Percentiles rank a stretch among this genome's conserved stretches.
Evolutionary conservation across 345 rosid genomes (phyloP).

Genomic region (Dipteronia sinensis): DNA sequence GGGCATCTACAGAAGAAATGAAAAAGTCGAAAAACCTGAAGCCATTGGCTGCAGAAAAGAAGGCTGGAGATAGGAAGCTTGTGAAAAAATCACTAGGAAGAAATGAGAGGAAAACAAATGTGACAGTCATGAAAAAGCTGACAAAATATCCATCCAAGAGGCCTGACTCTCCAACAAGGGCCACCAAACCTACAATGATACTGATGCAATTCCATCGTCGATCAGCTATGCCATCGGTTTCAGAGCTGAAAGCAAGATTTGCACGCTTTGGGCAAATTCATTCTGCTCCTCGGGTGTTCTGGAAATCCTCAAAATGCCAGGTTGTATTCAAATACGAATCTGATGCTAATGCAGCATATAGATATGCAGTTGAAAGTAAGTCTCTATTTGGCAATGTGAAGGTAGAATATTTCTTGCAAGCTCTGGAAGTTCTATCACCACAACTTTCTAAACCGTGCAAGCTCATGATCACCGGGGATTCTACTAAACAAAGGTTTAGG

Average conservation of each 20-base stretch:
- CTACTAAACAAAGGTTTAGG: neutral
- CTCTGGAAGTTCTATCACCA: conserved; percentile 33
- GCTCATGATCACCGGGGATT: neutral
- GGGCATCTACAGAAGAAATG: conserved; percentile 21
- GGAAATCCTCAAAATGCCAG: conserved; percentile 56
- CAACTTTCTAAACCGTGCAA: conserved; percentile 34
- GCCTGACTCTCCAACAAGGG: conserved; percentile 18
- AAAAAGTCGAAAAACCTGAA: conserved; percentile 26
- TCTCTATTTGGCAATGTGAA: conserved; percentile 41
- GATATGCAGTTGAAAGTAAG: conserved; percentile 34
- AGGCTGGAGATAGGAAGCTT: conserved; percentile 20
- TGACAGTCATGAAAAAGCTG: conserved; percentile 14
- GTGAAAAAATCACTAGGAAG: conserved; percentile 25
- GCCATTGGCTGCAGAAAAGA: conserved; percentile 45
- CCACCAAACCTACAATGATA: conserved; percentile 46
- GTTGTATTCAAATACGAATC: conserved; percentile 46
- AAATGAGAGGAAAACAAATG: conserved; percentile 32
- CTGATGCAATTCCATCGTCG: conserved; percentile 51
- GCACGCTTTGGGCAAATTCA: conserved; percentile 55
- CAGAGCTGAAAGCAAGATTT: conserved; percentile 56
- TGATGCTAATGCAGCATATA: conserved; percentile 49
- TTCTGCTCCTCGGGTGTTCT: conserved; percentile 46
- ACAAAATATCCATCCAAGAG: neutral
- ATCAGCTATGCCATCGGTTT: conserved; percentile 46
- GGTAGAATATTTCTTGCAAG: conserved; percentile 45